Base-by-base conservation (phyloP, 1,139 yeast species). In the Schwanniomyces etchellsii region DNA sequence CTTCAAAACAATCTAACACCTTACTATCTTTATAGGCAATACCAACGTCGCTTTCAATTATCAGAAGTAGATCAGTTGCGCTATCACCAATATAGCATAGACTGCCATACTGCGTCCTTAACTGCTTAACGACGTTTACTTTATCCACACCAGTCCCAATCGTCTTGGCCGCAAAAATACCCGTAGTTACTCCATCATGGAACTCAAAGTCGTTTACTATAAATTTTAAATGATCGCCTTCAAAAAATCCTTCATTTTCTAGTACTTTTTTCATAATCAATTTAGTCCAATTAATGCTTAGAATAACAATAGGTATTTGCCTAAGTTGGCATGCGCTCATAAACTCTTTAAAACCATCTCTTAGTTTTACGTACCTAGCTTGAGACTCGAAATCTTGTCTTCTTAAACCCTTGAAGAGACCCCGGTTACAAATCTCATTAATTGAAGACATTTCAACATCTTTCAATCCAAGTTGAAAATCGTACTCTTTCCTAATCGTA, bases 201-300 rank as follows among this genome's bases (percentile, higher is more conserved):
- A 65, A 55, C 33, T 60, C 70, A 17, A 80, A 55, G 31, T 77
- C 82, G 45, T 80, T 80, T 4, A 70, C 64, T 2, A 64, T 33
- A 3, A 68, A 52, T 7, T 35, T 38, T 12, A 58, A 37, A n/a
- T 45, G 32, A 2, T 42, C 36, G 7, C 43, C 43, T 2, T 46
- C 43, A 3, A 32, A 29, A 25, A 60, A 43, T 0, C 74, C 75
- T 25, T 57, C 40, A 5, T 28, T 32, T 4, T 34, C 27, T 25
- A 79, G 54, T 4, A 61, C 64, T 28, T 57, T 57, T 16, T 53
- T 45, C 34, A 81, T 79, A 22, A 79, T 52, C 6, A 54, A 28
- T 3, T 66, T 60, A 7, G 81, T 69, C 89, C 89, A 81, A 48
- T 80, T 81, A 29, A 79, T 73, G 43, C 85, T 77, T 16, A 81